Evolutionary conservation across 441 rosid genomes (phyloP), one percentile per base, ranked within the genome.

Genomic region (Viola pubescens): DNA sequence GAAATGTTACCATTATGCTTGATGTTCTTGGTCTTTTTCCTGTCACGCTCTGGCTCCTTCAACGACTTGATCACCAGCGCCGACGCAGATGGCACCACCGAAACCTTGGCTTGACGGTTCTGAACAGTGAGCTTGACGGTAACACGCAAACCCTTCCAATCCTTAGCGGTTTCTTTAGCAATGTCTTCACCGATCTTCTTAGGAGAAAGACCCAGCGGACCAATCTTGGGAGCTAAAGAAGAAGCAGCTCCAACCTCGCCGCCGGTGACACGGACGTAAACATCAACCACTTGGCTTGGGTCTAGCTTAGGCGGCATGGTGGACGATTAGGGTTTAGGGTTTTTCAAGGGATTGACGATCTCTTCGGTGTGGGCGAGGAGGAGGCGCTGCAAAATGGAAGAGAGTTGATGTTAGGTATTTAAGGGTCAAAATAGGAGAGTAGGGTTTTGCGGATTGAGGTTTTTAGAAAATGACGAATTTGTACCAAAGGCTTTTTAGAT

Each of bases 161-260:
- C 96, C 66, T 86, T 86, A 13, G 97, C 92, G 0, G 91, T 87
- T 65, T 87, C 92, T 58, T 87, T 85, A 9, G 97, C 95, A 56
- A 89, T 89, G 61, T 89, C 95, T 57, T 89, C 95, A 14, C 97
- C 95, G 53, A 87, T 87, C 73, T 89, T 87, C 80, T 89, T 89
- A 0, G 97, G 95, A 9, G 97, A 88, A 14, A 89, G 86, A 54
- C 95, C 90, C 3, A 86, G 73, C 0, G 91, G 94, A 39, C 94
- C 91, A 71, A 89, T 86, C 60, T 89, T 89, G 0, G 92, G 95
- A 3, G 95, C 92, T 26, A 81, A 72, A 10, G 86, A 72, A 38
- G 77, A 73, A 63, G 86, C 90, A 1, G 95, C 95, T 54, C 97
- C 95, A 8, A 89, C 92, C 66, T 87, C 95, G 0, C 97, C 97